Conservation (phyloP, 495 filamentous ascomycete species). For the Penicillium nucicola region DNA sequence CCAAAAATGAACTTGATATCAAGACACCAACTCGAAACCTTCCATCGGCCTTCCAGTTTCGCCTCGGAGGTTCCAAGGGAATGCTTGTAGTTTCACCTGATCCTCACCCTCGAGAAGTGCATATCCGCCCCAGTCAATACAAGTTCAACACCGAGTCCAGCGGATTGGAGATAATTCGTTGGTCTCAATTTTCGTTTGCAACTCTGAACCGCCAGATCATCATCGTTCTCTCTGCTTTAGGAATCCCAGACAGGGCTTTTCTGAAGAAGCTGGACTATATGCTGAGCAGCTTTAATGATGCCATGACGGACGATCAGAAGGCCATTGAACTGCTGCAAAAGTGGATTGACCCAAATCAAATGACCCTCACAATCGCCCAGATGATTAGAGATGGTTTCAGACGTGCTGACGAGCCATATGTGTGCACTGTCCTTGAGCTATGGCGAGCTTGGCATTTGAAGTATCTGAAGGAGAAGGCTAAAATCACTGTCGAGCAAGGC, state of each 20-base stretch:
- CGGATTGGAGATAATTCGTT: conserved; percentile 79
- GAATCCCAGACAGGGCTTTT: conserved; percentile 68
- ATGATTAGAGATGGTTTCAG: conserved; percentile 84
- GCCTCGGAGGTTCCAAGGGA: conserved; percentile 88
- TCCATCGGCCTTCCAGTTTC: conserved; percentile 88
- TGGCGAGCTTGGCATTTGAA: conserved; percentile 85
- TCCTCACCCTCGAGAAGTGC: conserved; percentile 56
- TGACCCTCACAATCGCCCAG: conserved; percentile 65
- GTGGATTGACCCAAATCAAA: conserved; percentile 83
- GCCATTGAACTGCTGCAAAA: conserved; percentile 66
- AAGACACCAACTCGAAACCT: conserved; percentile 38
- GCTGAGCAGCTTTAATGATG: conserved; percentile 59
- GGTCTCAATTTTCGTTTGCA: conserved; percentile 69
- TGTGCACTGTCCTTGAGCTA: conserved; percentile 66
- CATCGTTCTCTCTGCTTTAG: conserved; percentile 72
- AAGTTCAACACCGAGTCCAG: conserved; percentile 77
- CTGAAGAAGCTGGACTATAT: conserved; percentile 60
- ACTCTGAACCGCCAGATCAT: conserved; percentile 90
- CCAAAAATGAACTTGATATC: conserved; percentile 61
- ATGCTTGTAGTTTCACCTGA: conserved; percentile 72
- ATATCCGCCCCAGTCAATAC: conserved; percentile 76
- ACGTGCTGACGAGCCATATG: conserved; percentile 71
- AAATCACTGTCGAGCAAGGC: conserved; percentile 74
- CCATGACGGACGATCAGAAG: conserved; percentile 59
- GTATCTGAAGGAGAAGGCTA: conserved; percentile 87